phyloP scores from a whole-genome alignment of 2,329 filamentous ascomycete species.

The Clathrospora elynae region DNA sequence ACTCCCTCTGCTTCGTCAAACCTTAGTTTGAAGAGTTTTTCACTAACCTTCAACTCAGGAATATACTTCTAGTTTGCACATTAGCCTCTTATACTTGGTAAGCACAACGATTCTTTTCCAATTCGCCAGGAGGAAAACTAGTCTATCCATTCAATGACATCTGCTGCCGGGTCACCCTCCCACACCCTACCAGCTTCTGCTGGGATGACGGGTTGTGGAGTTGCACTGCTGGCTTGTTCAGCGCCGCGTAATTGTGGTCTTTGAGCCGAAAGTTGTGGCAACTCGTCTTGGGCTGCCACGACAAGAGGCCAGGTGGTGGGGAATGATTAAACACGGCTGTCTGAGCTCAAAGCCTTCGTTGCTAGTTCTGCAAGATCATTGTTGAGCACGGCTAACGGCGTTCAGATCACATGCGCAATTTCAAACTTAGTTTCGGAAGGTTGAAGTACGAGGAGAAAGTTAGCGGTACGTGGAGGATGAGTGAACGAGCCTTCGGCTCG shows the following conservation, averaged over 20 bases:
- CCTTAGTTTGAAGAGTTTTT: slow-evolving; percentile 4
- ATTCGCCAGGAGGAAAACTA: slow-evolving; percentile 62
- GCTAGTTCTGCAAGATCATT: slow-evolving; percentile 10
- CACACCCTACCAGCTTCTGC: slow-evolving; percentile 65
- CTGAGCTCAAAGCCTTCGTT: slow-evolving; percentile 54
- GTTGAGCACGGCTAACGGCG: slow-evolving; percentile 19
- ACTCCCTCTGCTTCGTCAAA: slow-evolving; percentile 2
- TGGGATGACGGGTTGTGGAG: slow-evolving; percentile 78
- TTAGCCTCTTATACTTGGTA: slow-evolving; percentile 21
- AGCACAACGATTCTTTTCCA: slow-evolving; percentile 19
- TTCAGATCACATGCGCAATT: slow-evolving; percentile 4
- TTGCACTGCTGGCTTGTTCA: slow-evolving; percentile 54
- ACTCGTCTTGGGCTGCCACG: slow-evolving; percentile 53
- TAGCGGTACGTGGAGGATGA: no score
- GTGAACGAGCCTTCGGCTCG: no score
- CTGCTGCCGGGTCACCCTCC: slow-evolving; percentile 72
- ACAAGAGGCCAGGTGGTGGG: slow-evolving; percentile 61
- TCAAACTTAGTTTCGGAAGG: no score
- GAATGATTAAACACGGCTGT: slow-evolving; percentile 73
- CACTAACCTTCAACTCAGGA: slow-evolving; percentile 27
- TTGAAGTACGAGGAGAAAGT: no score
- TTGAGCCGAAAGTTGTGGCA: slow-evolving; percentile 46
- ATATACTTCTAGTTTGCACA: background rate
- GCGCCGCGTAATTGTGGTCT: slow-evolving; percentile 64
- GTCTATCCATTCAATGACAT: slow-evolving; percentile 69